phyloP scores from a whole-genome alignment of 2,329 filamentous ascomycete genomes.

The Pezicula radicicola region DNA sequence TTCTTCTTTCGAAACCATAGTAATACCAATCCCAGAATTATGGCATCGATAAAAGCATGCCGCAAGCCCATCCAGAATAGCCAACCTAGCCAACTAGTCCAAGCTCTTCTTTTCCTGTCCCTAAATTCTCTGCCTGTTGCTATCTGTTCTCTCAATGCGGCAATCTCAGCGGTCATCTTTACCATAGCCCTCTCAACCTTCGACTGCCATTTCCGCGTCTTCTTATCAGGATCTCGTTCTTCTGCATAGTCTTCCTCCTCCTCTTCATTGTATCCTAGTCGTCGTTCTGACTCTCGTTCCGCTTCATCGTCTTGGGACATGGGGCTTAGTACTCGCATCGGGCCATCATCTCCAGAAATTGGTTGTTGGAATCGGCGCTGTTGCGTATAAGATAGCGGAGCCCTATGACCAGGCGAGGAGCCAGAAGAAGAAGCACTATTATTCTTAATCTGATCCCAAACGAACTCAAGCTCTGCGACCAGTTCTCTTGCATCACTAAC shows the following conservation, averaged over 20 bases:
- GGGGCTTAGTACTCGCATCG: constrained; percentile 73
- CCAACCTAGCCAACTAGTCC: constrained; percentile 70
- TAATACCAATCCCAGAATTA: constrained; percentile 62
- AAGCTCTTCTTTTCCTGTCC: constrained; percentile 59
- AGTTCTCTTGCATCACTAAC: constrained; percentile 78
- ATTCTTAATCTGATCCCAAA: constrained; percentile 96
- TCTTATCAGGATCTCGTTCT: constrained; percentile 37
- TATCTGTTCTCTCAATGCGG: constrained; percentile 88
- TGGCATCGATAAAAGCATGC: constrained; percentile 70
- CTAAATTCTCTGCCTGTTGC: constrained; percentile 71
- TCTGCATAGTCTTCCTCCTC: constrained; percentile 37
- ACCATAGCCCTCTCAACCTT: constrained; percentile 83
- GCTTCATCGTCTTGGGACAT: constrained; percentile 81
- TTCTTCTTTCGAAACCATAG: constrained; percentile 71
- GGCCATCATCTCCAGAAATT: constrained; percentile 46
- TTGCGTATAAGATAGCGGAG: constrained; percentile 25
- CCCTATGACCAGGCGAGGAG: constrained; percentile 46
- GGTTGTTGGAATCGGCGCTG: constrained; percentile 42
- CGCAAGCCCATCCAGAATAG: constrained; percentile 66
- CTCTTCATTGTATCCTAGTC: constrained; percentile 36
- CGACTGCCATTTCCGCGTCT: constrained; percentile 66
- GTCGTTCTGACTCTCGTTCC: constrained; percentile 47
- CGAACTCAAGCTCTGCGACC: constrained; percentile 93
- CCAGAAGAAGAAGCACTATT: constrained; percentile 67
- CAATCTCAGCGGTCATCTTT: constrained; percentile 87